Base-by-base conservation (phyloP, 257 asterid genomes). In the Scutellaria baicalensis region DNA sequence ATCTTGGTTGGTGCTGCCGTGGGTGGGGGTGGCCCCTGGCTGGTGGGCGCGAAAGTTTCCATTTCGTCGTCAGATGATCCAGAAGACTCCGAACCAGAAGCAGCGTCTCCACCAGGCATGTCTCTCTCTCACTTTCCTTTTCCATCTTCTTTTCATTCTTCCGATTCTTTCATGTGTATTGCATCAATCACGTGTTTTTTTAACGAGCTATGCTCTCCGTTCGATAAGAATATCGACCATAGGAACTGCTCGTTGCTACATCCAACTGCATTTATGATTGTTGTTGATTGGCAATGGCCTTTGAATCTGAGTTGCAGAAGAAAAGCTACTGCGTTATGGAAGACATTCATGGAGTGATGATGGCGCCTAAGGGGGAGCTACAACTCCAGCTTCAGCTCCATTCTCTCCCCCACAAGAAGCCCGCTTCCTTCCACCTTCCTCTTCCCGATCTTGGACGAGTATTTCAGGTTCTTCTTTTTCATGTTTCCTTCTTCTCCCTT, bases 401-500 rank as follows among this genome's bases (percentile, higher is more conserved):
- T 21, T 66, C 72, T 23, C 78, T 70, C 56, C 58, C 70, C 17
- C 48, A 27, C 39, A 70, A 70, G 16, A 81, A 75, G 68, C 67
- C 78, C 63, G 61, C 75, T 8, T 71, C 63, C 68, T 55, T 59
- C 39, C 67, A 78, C 3, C 81, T 72, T 69, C 68, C 18, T 45
- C 48, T 79, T 64, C 92, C 89, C 52, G 79, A 88, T 64, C 12
- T 85, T 13, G 82, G 88, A 43, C 83, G 75, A 73, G 84, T 84
- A 20, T 13, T 82, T 64, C 85, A 84, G 80, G 95, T 84, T 39
- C 57, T 9, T 16, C 56, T 2, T 3, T 3, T 0, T 27, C 33
- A 27, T 27, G 33, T 27, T 27, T 27, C 33, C 33, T 27, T 27
- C 36, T 5, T 27, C 57, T 59, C 2, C 14, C 0, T 16, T 66